Evolutionary conservation across 2,329 filamentous ascomycete genomes (phyloP), one percentile per base, ranked within the genome.

Genomic region (Colletotrichum coccodes): DNA sequence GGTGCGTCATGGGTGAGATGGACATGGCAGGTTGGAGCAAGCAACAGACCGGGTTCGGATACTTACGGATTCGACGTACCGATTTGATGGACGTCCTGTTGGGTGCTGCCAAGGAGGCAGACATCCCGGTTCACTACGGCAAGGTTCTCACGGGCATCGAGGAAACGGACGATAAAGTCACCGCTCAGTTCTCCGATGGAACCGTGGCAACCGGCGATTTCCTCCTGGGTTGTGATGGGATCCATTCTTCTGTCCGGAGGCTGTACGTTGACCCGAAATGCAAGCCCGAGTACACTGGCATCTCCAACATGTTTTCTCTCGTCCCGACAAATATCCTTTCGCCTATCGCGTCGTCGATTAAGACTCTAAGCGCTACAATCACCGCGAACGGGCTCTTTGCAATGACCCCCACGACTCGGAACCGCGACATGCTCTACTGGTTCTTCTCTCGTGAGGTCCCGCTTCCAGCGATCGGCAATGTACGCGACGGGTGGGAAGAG

Each of bases 211-310:
- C 75, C 3, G 79, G 81, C 6, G 80, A 82, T 38, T 79, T 76
- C 2, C 53, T 76, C 49, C 70, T 82, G 16, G 80, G 79, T 1
- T 81, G 80, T 71, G 80, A 82, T 71, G 80, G 80, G 2, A 79
- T 82, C 30, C 80, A 82, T 58, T 81, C 79, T 1, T 65, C 71
- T 34, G 77, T 81, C 12, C 77, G 80, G 11, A 72, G 60, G 18
- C 42, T 71, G 2, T 72, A 77, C 57, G 73, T 82, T 23, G 73
- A 75, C 32, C 72, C 73, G 3, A 66, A 47, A 11, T 62, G 71
- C 14, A 57, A 64, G 40, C 73, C 79, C 9, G 76, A 75, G 28
- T 82, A 81, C 67, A 79, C 79, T 1, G 78, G 79, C 23, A 70
- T 79, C 34, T 74, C 76, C 5, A 71, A 64, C 50, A 42, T 75